Base-by-base conservation (phyloP, 2,329 filamentous ascomycete genomes). In the Apiospora arundinis region DNA sequence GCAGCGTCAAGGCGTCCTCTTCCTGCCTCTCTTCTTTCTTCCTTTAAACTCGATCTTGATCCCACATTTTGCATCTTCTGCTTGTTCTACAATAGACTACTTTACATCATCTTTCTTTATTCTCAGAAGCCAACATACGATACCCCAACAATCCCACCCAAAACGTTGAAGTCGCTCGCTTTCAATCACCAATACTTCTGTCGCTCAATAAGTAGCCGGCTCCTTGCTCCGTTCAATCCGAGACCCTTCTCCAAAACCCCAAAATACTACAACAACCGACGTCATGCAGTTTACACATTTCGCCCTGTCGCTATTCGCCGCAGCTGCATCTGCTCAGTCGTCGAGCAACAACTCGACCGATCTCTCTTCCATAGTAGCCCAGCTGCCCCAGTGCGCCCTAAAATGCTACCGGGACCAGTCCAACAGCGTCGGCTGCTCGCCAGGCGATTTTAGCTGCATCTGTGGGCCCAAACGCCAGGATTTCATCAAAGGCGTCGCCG, bases 391-490 rank as follows among this genome's bases (percentile, higher is more conserved):
- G 48, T 81, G 79, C 72, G 79, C 79, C 60, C 67, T 76, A 7
- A 65, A 71, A 2, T 81, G 79, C 68, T 74, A 79, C 52, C 42
- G 68, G 14, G 48, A 52, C 2, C 74, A 76, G n/a, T 75, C 79
- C 14, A 23, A 71, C 7, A 68, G 71, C 0, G 77, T 77, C 52
- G 70, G 70, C 2, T 81, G 79, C 74, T 68, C 73, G 4, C 69
- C 74, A 2, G 76, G 75, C 11, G 79, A 81, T 56, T 80, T 81
- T 68, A 21, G 49, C 2, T 81, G 79, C 67, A 74, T 81, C 46
- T 81, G 79, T 73, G 73, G 73, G 8, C 40, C 69, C 3, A 74
- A 74, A 11, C 75, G 74, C 60, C n/a, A 68, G 21, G n/a, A 70
- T 1, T 80, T 80, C 71, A 74, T 78, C 72, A 52, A 40, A 12